These are phyloP conservation scores for Aspergillus sp. DNA, from an alignment of 2,329 filamentous ascomycete genomes.

Conservation along the genomic window DNA sequence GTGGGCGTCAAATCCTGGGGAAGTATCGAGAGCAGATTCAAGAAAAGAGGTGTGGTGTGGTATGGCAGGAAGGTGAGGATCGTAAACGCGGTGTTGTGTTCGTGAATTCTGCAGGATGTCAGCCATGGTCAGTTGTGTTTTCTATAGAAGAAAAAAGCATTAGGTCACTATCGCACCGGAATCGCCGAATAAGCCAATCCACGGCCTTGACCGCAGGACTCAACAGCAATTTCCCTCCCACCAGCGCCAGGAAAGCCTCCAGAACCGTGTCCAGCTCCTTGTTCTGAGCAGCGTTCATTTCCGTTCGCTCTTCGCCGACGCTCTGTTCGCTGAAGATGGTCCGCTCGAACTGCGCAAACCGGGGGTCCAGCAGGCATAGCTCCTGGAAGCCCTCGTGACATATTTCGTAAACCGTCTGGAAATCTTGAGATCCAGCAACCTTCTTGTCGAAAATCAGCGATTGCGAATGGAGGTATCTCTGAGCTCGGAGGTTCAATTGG, in stretches of 20 bases:
- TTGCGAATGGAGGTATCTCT: constrained; percentile 87
- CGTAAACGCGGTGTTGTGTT: constrained; percentile 78
- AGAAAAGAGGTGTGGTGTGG: constrained; percentile 80
- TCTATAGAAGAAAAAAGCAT: not conserved
- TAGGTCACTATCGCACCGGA: constrained; percentile 61
- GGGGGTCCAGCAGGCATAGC: constrained; percentile 78
- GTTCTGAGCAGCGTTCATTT: constrained; percentile 81
- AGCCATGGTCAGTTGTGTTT: constrained; percentile 6
- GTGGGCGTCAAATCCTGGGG: constrained; percentile 69
- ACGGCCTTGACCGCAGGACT: constrained; percentile 87
- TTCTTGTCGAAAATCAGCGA: constrained; percentile 90
- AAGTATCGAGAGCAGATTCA: constrained; percentile 82
- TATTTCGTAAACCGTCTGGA: constrained; percentile 81
- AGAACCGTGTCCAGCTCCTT: constrained; percentile 74
- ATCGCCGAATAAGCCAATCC: constrained; percentile 92
- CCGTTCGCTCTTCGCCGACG: constrained; percentile 79
- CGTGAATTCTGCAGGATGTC: constrained; percentile 67
- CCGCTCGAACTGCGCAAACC: constrained; percentile 71
- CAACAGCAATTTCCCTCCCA: constrained; percentile 73
- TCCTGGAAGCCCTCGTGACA: constrained; percentile 90
- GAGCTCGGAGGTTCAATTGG: constrained; percentile 87
- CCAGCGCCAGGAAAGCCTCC: constrained; percentile 78
- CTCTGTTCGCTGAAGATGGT: constrained; percentile 94
- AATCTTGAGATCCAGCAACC: constrained; percentile 82
- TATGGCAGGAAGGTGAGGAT: constrained; percentile 90